Base-by-base conservation (phyloP, 495 filamentous ascomycete species). In the Cladorrhinum samala region DNA sequence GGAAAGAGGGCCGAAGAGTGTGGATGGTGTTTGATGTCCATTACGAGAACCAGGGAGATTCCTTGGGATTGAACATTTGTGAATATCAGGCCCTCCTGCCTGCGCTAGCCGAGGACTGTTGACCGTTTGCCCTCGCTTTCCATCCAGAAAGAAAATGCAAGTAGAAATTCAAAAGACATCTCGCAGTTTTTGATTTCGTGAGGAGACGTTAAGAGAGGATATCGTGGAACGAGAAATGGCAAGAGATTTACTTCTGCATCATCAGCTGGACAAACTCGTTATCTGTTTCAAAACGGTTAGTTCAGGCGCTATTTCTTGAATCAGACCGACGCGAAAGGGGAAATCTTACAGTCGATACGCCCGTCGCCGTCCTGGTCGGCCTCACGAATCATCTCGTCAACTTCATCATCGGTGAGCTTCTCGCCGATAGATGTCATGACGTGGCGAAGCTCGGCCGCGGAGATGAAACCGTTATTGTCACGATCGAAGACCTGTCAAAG, bases 191-290 rank as follows among this genome's bases (percentile, higher is more conserved):
- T 33, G 27, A 11, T 5, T 49, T 53, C 50, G 38, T 58, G 36
- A 49, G 25, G 52, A 9, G 47, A 49, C 45, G 45, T 30, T 27
- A 47, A 40, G 23, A 37, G 36, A 33, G 50, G 43, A 24, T 51
- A 50, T 55, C 42, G 39, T 20, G 19, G 41, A 9, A 9, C 17
- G 24, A 21, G 45, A 13, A 30, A n/a, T 36, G 27, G 23, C 39
- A 54, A 41, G 25, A 9, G 48, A 45, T 40, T 80, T 88, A 97
- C 80, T 98, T 98, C 84, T 98, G 93, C 92, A 98, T 96, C 93
- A 98, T 98, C 68, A 98, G 85, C 78, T 98, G 93, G 62, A 98
- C 93, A 70, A 98, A 98, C 77, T 98, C 93, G 80, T 98, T 97
- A 77, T 98, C 93, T 98, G 68, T 33, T 5, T 30, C 17, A 7